Base-by-base conservation (phyloP, 1,139 yeast species). In the Kazachstania sp. region DNA sequence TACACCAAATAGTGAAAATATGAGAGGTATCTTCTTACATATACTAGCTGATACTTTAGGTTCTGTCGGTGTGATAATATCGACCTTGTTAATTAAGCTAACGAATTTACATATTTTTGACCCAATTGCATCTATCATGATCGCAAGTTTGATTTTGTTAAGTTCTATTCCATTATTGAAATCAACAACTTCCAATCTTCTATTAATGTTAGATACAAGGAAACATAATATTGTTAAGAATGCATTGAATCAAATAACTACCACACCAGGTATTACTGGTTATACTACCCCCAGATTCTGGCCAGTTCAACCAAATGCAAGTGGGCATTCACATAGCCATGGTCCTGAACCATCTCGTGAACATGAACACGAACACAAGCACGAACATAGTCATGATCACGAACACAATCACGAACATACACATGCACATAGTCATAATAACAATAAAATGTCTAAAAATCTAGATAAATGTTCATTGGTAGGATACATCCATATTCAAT, bases 31-130 rank as follows among this genome's bases (percentile, higher is more conserved):
- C 11, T 92, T 92, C 57, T 70, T 92, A 40, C 99, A 92, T 58
- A 86, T 92, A 40, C 66, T 92, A 42, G 98, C 99, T 0, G 99
- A 92, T 59, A 92, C 98, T 0, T 71, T 94, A 32, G 98, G 99
- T 0, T 90, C 97, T 0, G 95, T 88, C 0, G 97, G 98, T 5
- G 99, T 94, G 23, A 92, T 94, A 12, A 67, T 86, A 0, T 88
- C 97, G 0, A 92, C 98, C 0, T 49, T 83, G 1, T 65, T 83
- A 37, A 80, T 85, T 20, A 79, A 78, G 49, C 51, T 75, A n/a
- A 75, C 81, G 61, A 68, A 72, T 19, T 75, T 82, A 67, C 69
- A 76, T 46, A 71, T 79, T 2, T 86, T 86, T 61, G 99, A 92
- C 61, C 97, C 99, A 0, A 66, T 92, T 19, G 95, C 97, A 0